These are phyloP conservation scores for Chondrostereum purpureum DNA, from an alignment of 1,284 basidiomycete genomes.

Conservation along the genomic window DNA sequence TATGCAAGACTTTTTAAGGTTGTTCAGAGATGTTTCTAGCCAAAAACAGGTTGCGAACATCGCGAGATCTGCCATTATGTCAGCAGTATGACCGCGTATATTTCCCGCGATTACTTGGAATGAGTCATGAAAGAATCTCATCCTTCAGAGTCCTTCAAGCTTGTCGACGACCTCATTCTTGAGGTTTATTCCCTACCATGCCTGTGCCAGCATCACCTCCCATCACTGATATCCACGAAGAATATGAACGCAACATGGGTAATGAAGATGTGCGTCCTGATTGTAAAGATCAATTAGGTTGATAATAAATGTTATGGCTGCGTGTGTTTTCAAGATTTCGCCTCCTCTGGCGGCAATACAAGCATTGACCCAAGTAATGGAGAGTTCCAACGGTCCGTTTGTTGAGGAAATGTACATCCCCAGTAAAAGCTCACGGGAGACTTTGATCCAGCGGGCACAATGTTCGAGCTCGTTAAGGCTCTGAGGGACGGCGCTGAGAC, in stretches of 20 bases:
- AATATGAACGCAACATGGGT: slow-evolving; percentile 46
- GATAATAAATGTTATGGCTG: slow-evolving; percentile 4
- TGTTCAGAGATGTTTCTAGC: too few relatives aligned
- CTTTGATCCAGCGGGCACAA: slow-evolving; percentile 62
- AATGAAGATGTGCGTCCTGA: slow-evolving; percentile 52
- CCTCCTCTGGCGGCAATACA: slow-evolving; percentile 86
- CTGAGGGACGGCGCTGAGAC: slow-evolving; percentile 70
- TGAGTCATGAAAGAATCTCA: too few relatives aligned
- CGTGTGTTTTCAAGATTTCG: slow-evolving; percentile 50
- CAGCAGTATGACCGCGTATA: too few relatives aligned
- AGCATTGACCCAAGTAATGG: slow-evolving; percentile 72
- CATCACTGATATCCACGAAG: background rate
- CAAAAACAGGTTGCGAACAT: too few relatives aligned
- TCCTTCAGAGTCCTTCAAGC: too few relatives aligned
- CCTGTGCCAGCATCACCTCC: background rate
- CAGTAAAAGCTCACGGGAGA: too few relatives aligned
- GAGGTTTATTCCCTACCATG: background rate
- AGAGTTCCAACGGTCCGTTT: slow-evolving; percentile 60
- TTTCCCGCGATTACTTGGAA: too few relatives aligned
- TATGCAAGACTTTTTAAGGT: too few relatives aligned
- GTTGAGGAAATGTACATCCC: slow-evolving; percentile 8
- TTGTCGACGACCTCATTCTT: too few relatives aligned
- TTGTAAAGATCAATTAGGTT: too few relatives aligned
- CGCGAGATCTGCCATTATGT: too few relatives aligned
- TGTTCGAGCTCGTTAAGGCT: slow-evolving; percentile 84